phyloP scores from a whole-genome alignment of 2,329 filamentous ascomycete genomes.

The Dactylonectria macrodidyma region DNA sequence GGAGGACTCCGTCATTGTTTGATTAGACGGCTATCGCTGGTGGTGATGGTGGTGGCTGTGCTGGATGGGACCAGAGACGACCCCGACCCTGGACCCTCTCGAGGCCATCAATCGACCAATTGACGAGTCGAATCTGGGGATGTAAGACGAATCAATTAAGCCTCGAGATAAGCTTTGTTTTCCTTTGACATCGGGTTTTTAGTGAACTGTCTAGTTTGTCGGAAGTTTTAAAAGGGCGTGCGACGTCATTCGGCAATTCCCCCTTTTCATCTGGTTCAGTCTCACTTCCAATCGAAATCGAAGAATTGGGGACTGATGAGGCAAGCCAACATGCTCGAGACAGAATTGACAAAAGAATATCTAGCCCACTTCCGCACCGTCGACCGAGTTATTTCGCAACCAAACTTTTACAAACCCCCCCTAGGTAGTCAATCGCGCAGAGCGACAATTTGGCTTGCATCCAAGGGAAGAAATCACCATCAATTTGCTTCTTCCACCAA shows the following conservation, averaged over 20 bases:
- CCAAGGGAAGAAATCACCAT: no score
- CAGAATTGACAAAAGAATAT: no score
- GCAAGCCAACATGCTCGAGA: background rate
- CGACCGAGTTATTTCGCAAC: no score
- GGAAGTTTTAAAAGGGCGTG: background rate
- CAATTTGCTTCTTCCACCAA: no score
- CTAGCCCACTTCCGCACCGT: no score
- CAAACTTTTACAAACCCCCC: no score
- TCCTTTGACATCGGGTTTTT: background rate
- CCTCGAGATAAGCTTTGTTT: constrained; percentile 5
- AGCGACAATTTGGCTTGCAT: no score
- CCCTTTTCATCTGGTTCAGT: background rate
- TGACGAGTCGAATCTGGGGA: background rate
- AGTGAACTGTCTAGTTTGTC: background rate
- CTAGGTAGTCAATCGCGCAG: no score
- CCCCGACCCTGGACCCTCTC: background rate
- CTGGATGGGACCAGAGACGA: background rate
- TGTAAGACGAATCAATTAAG: background rate
- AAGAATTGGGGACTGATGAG: background rate
- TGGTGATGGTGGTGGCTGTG: background rate
- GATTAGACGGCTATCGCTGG: constrained; percentile 1
- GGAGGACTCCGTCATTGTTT: background rate
- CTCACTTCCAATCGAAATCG: background rate
- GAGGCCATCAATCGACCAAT: background rate
- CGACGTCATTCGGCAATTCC: background rate